These are phyloP conservation scores for Willaertia magna DNA, from an alignment of 208 protist genomes.

Conservation along the genomic window DNA sequence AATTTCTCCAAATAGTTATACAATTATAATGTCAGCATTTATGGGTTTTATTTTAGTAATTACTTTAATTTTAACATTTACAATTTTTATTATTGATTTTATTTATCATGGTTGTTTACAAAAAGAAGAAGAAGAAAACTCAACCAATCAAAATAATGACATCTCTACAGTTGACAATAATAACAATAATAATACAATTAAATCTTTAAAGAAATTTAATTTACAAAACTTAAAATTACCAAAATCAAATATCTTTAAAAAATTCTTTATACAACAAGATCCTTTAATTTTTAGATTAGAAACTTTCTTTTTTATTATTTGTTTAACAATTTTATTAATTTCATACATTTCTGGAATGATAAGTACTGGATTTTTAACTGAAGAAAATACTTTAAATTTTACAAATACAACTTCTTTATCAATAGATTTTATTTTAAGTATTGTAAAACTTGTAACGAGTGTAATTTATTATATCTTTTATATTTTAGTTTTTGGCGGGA, in stretches of 20 bases:
- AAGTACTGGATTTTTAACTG: neutral
- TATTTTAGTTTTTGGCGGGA: neutral
- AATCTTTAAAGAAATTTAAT: neutral
- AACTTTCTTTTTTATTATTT: neutral
- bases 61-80: neutral
- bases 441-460: neutral
- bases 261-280: neutral
- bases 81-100: neutral
- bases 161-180: neutral
- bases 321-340: neutral
- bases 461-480: neutral
- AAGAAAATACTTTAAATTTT: no score
- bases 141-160: neutral
- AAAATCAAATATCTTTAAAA: neutral
- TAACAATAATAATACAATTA: neutral
- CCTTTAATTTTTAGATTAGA: neutral
- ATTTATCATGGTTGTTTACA: neutral
- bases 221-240: neutral
- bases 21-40: neutral
- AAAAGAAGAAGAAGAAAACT: neutral
- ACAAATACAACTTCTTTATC: neutral
- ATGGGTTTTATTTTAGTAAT: neutral
- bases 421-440: neutral
- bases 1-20: neutral
- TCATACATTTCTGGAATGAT: neutral